These are phyloP conservation scores for Fusarium ramigenum DNA, from an alignment of 2,329 filamentous ascomycete species.

Conservation along the genomic window DNA sequence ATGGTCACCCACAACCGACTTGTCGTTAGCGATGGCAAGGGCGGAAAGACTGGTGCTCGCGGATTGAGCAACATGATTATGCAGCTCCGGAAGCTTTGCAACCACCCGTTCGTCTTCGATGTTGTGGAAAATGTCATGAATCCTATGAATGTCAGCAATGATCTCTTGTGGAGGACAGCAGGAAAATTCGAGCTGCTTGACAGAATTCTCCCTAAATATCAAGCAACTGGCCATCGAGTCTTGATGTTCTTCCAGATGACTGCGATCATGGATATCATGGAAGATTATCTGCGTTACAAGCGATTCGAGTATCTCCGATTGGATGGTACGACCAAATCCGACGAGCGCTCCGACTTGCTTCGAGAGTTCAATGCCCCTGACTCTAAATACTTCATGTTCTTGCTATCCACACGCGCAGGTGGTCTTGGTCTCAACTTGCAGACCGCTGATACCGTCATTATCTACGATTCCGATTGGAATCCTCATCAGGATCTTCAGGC, in stretches of 20 bases:
- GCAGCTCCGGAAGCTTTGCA: constrained; percentile 98
- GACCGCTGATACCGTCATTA: constrained; percentile 98
- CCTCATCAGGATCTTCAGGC: constrained; percentile 99
- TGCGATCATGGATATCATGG: constrained; percentile 99
- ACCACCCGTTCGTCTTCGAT: constrained; percentile 98
- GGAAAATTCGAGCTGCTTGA: constrained; percentile 98
- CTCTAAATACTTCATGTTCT: constrained; percentile 96
- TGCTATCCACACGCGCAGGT: constrained; percentile 98
- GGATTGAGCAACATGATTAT: constrained; percentile 99
- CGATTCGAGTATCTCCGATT: constrained; percentile 88
- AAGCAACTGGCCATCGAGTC: constrained; percentile 89
- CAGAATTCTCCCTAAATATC: constrained; percentile 91
- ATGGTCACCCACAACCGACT: constrained; percentile 96
- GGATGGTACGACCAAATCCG: constrained; percentile 96
- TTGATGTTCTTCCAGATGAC: constrained; percentile 99
- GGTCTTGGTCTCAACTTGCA: constrained; percentile 97
- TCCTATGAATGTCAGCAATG: constrained; percentile 85
- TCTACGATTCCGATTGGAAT: constrained; percentile 99
- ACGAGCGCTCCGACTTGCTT: constrained; percentile 92
- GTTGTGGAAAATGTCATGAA: constrained; percentile 99
- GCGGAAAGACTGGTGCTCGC: constrained; percentile 91
- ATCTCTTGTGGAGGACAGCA: constrained; percentile 91
- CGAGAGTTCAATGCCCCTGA: constrained; percentile 88
- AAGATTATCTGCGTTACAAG: constrained; percentile 90
- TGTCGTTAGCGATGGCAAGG: constrained; percentile 93